Conservation (phyloP, 495 filamentous ascomycete species). For the Hypomontagnella monticulosa region DNA sequence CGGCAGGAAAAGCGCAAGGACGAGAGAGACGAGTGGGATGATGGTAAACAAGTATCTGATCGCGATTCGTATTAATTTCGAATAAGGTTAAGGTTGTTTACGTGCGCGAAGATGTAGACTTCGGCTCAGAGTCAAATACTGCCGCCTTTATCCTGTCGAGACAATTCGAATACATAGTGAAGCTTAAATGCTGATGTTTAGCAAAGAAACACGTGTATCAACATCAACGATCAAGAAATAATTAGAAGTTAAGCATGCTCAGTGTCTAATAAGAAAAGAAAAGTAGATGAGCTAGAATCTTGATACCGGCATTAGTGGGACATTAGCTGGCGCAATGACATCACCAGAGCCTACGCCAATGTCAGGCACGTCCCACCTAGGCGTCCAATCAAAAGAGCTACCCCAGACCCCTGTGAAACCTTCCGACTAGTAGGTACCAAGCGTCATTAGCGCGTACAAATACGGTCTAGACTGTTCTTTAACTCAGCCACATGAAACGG, state of each 20-base stretch:
- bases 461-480: too few relatives aligned
- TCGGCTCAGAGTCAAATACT: neutral
- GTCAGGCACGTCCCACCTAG: too few relatives aligned
- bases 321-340: constrained; percentile 23
- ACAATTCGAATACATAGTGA: neutral
- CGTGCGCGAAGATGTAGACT: constrained; percentile 1
- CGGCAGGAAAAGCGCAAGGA: neutral
- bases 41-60: neutral
- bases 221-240: neutral
- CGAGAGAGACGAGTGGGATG: too few relatives aligned
- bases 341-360: constrained; percentile 6
- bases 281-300: constrained; percentile 16
- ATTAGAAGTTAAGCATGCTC: neutral
- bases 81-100: constrained; percentile 20
- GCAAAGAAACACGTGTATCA: neutral
- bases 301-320: constrained; percentile 16
- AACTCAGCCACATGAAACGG: too few relatives aligned
- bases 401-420: too few relatives aligned
- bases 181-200: neutral
- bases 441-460: too few relatives aligned
- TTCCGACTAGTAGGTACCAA: too few relatives aligned
- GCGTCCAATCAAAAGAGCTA: too few relatives aligned
- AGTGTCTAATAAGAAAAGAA: neutral
- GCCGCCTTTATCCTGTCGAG: neutral
- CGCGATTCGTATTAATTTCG: neutral